These are phyloP conservation scores for Coemansia asiatica DNA, from an alignment of 192 early-diverging fungal species.

Conservation along the genomic window DNA sequence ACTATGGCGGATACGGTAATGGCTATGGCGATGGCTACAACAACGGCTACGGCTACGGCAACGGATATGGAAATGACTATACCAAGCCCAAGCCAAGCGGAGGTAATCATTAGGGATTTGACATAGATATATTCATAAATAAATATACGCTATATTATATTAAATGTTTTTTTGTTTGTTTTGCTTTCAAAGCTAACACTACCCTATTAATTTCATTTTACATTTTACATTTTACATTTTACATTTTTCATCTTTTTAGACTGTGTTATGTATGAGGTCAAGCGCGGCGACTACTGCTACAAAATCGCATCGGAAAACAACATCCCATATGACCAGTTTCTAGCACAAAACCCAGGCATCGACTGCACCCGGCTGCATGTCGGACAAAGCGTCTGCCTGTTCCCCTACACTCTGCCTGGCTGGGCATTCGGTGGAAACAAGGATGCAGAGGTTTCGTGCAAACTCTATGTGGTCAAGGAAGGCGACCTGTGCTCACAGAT, in stretches of 20 bases:
- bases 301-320: slow-evolving; percentile 38
- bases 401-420: slow-evolving; percentile 15
- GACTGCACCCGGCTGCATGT: slow-evolving; percentile 27
- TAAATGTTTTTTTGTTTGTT: too few relatives aligned
- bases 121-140: too few relatives aligned
- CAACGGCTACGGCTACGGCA: not conserved
- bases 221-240: not conserved
- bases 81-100: not conserved
- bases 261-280: slow-evolving; percentile 49
- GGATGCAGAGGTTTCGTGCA: slow-evolving; percentile 10
- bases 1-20: not conserved
- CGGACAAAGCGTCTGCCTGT: slow-evolving; percentile 39
- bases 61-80: not conserved
- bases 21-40: not conserved
- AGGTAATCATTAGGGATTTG: too few relatives aligned
- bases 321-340: slow-evolving; percentile 39
- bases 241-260: slow-evolving; percentile 5
- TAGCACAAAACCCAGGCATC: slow-evolving; percentile 44
- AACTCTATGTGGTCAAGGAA: slow-evolving; percentile 28
- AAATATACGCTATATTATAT: too few relatives aligned
- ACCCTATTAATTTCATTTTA: too few relatives aligned
- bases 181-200: too few relatives aligned
- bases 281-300: slow-evolving; percentile 50
- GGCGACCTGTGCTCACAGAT: slow-evolving; percentile 46
- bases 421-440: slow-evolving; percentile 8